Evolutionary conservation across 192 early-diverging fungal genomes (phyloP), one percentile per base, ranked within the genome.

Genomic region (Umbelopsis vinacea): DNA sequence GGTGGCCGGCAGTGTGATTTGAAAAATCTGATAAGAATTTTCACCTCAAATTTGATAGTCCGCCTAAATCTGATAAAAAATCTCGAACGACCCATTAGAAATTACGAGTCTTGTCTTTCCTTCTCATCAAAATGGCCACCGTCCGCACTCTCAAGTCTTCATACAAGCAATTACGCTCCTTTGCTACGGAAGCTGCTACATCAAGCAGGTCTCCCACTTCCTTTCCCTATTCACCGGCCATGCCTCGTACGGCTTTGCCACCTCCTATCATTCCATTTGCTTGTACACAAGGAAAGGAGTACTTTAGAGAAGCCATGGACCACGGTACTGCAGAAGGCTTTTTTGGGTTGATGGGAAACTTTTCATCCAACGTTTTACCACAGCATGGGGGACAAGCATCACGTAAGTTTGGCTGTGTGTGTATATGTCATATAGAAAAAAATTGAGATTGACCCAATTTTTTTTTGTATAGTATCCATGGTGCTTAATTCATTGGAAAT

Each of bases 401-500:
- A 54, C 35, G 75, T 76, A 76, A 76, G 75, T 22, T 38, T 14
- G 14, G 3, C 2, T 69, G 50, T 5, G 29, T 69, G 50, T 5
- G 29, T 35, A 12, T 10, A 6, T 12, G 24, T 11, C 21, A 14
- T 0, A 19, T n/a, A 37, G 29, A 9, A 14, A 26, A 19, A 2
- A 70, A 40, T 4, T 53, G 15, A 24, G 37, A 66, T 2, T 71
- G 26, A 63, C 45, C n/a, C 7, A 3, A n/a, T n/a, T n/a, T n/a
- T 54, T 19, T 24, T 23, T 2, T 29, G 1, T 55, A n/a, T 57
- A 76, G 75, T 76, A 0, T 45, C 75, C 11, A 76, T 76, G 75
- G 66, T 66, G 6, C 47, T 76, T 24, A 76, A 76, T 71, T 71
- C 75, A 19, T 54, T 76, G 7, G 75, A 76, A 60, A 76, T 76